These are phyloP conservation scores for Podila minutissima DNA, from an alignment of 192 early-diverging fungal species.

Conservation along the genomic window DNA sequence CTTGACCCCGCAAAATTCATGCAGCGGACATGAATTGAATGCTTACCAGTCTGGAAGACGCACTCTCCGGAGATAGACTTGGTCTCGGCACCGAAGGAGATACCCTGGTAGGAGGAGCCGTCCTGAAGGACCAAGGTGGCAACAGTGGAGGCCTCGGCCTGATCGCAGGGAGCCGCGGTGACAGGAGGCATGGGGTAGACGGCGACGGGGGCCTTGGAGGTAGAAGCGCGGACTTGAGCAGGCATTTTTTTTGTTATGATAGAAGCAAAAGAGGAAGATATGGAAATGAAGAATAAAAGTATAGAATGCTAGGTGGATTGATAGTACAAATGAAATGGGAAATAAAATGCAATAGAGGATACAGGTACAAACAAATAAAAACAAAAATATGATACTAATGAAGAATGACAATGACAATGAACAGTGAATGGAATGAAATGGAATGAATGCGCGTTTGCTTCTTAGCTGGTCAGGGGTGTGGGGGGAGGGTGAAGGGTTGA, in stretches of 20 bases:
- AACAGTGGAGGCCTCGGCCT: conserved; percentile 51
- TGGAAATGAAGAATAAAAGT: neutral
- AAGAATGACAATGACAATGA: conserved; percentile 9
- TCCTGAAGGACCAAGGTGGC: conserved; percentile 88
- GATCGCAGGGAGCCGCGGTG: conserved; percentile 42
- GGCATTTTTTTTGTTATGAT: conserved; percentile 15
- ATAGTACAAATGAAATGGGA: conserved; percentile 6
- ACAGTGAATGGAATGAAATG: conserved; percentile 5
- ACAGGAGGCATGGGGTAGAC: conserved; percentile 30
- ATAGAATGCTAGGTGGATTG: conserved; percentile 2
- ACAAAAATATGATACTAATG: conserved; percentile 9
- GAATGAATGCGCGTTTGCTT: neutral
- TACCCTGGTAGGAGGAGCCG: conserved; percentile 85
- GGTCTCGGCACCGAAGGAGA: conserved; percentile 94
- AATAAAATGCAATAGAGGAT: conserved; percentile 15
- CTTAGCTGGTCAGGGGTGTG: conserved; percentile 6
- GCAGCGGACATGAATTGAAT: neutral
- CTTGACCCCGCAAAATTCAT: neutral
- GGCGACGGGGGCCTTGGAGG: conserved; percentile 2
- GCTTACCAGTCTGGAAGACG: conserved; percentile 97
- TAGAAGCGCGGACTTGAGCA: neutral
- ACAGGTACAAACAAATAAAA: conserved; percentile 10
- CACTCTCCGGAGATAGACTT: conserved; percentile 92
- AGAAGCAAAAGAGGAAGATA: neutral
- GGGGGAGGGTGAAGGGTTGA: conserved; percentile 7